Base-by-base conservation (phyloP, 768 basidiomycete genomes). In the Crassisporium funariophilum region DNA sequence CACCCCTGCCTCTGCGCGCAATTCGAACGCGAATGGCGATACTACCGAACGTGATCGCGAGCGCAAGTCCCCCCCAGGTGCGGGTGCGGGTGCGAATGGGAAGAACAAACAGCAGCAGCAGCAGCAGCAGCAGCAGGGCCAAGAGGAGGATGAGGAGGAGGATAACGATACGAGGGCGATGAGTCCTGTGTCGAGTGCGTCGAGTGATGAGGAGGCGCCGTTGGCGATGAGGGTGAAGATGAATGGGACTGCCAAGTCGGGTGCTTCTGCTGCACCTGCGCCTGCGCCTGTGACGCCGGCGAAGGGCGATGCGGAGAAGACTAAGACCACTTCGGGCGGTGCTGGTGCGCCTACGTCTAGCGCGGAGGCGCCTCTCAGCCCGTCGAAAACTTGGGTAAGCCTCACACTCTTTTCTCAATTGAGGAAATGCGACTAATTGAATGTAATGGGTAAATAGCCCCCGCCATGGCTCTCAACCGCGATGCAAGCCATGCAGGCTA, bases 391-490 rank as follows among this genome's bases (percentile, higher is more conserved):
- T 43, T 51, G 59, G 59, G 62, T 62, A 42, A 44, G 58, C 53
- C 7, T 17, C 23, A 13, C 36, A 19, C 31, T 15, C 44, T 17
- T 40, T 6, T 37, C 17, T 47, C 15, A 41, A 15, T 12, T 19
- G 21, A 29, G 38, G 9, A 34, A 15, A 48, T 37, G 45, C 19
- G 8, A 21, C 31, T 44, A 13, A 35, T 6, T 12, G 16, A 9
- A 19, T 15, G 17, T 13, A 40, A 11, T 36, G 31, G 33, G 38
- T 31, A 11, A 31, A 34, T 49, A 83, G 71, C 78, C 77, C 15
- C 91, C 91, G 0, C 60, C 69, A 15, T 95, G 93, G 91, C 71
- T 93, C 31, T 68, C 73, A n/a, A 56, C 57, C 16, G 83, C 88
- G n/a, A 78, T 88, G 60, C 75, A 78, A 39, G 72, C 70, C 1